Evolutionary conservation across 257 asterid species (phyloP), one percentile per base, ranked within the genome.

Genomic region (Ballota nigra): DNA sequence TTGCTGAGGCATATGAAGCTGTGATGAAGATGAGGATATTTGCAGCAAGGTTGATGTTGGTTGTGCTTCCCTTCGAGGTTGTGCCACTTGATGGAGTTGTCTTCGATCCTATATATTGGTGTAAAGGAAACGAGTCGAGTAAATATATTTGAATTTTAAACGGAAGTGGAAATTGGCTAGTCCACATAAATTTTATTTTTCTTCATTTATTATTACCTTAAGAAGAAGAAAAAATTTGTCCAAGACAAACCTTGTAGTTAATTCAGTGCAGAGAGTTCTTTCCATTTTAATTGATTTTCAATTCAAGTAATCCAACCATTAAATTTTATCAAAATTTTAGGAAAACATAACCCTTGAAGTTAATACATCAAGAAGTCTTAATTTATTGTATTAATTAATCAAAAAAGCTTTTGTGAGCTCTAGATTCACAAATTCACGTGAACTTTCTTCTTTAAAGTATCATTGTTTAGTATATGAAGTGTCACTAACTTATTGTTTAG

Each of bases 101-200:
- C 81, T 81, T 84, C 11, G 86, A 86, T 29, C 86, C 95, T 88
- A 71, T 66, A 29, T 6, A 9, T 1, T 0, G 8, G 75, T 67
- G 72, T 45, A 59, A 57, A 66, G 0, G 51, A 80, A 19, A 19
- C 0, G 73, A 33, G 73, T 51, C 69, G 70, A 71, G 19, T 11
- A 49, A 0, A 61, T 60, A n/a, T n/a, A 6, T 6, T 33, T 26
- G 4, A 22, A 24, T 57, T 20, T 55, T 20, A 55, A 43, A 12
- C 11, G 16, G 12, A 12, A 41, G 16, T 11, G n/a, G n/a, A 3
- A 11, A 41, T 41, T 41, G 49, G 2, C 49, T 10, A 12, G 2
- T 41, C 0, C n/a, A 41, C 2, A 0, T 2, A 38, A 8, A 31
- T 6, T 34, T 34, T 6, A 34, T 34, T 8, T 34, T 34, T 40